Evolutionary conservation across 768 basidiomycete genomes (phyloP), one percentile per base, ranked within the genome.

Genomic region (Boletus coccyginus): DNA sequence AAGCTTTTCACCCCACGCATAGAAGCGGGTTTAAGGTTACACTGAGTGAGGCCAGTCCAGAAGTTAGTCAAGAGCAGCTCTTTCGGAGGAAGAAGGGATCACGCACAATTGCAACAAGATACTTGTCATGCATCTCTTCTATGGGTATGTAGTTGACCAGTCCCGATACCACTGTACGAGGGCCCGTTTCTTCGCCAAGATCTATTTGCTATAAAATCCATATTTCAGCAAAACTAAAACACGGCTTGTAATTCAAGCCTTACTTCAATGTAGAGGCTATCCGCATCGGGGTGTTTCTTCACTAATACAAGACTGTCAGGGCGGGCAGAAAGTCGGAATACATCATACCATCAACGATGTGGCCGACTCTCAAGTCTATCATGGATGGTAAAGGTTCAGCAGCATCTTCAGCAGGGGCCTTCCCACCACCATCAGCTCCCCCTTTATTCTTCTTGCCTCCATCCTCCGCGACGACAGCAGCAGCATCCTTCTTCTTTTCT

Each of bases 1-100:
- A 90, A 96, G 57, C 94, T 96, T 77, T 98, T 98, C 63, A 99
- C 87, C 3, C 97, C 97, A 56, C 96, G 87, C 96, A 99, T 98
- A 62, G 80, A 87, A 8, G 90, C 96, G 6, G 96, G 96, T 74
- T 99, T 98, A 58, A 99, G 74, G 71, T 98, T 95, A 71, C 90
- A 93, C 89, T 91, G 52, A 12, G 17, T 13, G 29, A 57, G 27
- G 31, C 46, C 21, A 46, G 49, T 39, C 46, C 49, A 45, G 44
- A 27, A 43, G n/a, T 36, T 45, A 14, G 14, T 36, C 7, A 32
- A 35, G 27, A 16, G n/a, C 14, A 41, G 16, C 9, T 27, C 10
- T 21, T 29, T 35, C 31, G 17, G 3, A 31, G 12, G 14, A 48
- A 16, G 33, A 3, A 46, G 3, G 24, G 3, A 47, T 36, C 35